Evolutionary conservation across 768 basidiomycete species (phyloP).

Genomic region (Rhodotorula sphaerocarpa): DNA sequence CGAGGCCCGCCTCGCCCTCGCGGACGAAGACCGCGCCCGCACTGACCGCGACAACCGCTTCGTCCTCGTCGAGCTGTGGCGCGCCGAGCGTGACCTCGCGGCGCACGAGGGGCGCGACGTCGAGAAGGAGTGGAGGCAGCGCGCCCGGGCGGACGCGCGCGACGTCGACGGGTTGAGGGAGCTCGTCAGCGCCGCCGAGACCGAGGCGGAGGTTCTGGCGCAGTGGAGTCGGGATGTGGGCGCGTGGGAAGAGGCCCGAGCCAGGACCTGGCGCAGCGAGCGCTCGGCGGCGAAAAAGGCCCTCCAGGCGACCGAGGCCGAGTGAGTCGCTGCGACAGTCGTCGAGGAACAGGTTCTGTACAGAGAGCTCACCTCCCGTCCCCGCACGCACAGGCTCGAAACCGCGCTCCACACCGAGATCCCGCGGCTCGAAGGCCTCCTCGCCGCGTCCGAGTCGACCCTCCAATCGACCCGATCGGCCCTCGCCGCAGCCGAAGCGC

Average conservation of each 20-base stretch:
- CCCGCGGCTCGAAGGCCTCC: slow-evolving; percentile 53
- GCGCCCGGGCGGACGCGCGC: slow-evolving; percentile 24
- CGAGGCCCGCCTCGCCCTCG: neutral
- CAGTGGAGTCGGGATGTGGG: neutral
- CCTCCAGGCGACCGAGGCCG: slow-evolving; percentile 53
- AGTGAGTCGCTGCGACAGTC: slow-evolving; percentile 17
- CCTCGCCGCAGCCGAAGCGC: neutral
- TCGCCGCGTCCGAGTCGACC: neutral
- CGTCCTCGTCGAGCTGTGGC: neutral
- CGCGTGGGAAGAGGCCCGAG: neutral
- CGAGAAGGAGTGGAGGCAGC: slow-evolving; percentile 35
- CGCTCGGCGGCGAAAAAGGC: slow-evolving; percentile 54
- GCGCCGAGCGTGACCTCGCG: slow-evolving; percentile 1
- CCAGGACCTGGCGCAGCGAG: neutral
- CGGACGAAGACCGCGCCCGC: neutral
- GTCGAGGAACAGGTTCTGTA: too few relatives aligned
- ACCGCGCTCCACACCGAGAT: slow-evolving; percentile 42
- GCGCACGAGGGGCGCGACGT: neutral
- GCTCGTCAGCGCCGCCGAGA: slow-evolving; percentile 60
- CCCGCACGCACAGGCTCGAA: slow-evolving; percentile 12
- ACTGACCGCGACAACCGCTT: neutral
- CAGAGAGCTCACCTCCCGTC: too few relatives aligned
- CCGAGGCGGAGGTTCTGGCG: neutral
- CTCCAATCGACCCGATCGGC: neutral
- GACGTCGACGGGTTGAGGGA: slow-evolving; percentile 16